phyloP scores from a whole-genome alignment of 306 rosid species.

The Acacia crassicarpa region DNA sequence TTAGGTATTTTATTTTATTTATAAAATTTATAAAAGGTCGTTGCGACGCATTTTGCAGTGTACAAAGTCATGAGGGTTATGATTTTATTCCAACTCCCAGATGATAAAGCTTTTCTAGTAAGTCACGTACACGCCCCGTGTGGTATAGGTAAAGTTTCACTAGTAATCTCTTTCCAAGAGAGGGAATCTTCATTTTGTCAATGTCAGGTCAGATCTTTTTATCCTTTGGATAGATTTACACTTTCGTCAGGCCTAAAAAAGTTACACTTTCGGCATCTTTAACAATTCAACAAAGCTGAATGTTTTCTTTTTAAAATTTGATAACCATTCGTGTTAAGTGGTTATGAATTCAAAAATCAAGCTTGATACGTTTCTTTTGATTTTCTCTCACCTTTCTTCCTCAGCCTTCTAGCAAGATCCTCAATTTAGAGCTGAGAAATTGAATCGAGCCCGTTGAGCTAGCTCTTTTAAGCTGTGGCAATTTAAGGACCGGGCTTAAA shows the following conservation, averaged over 20 bases:
- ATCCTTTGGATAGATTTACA: neutral
- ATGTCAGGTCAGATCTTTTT: neutral
- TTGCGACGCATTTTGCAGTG: neutral
- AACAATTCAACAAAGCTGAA: neutral
- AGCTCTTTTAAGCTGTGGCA: no score
- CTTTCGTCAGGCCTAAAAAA: neutral
- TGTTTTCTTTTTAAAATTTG: neutral
- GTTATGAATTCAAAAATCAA: neutral
- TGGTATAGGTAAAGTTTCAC: neutral
- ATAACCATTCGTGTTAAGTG: neutral
- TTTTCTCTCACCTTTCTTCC: neutral
- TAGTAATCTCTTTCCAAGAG: neutral
- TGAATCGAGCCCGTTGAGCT: no score
- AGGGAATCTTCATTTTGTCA: neutral
- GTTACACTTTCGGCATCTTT: neutral
- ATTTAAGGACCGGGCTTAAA: no score
- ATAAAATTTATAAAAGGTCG: neutral
- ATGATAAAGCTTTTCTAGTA: neutral
- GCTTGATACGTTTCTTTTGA: neutral
- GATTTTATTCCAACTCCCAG: conserved; percentile 23
- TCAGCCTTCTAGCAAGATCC: neutral
- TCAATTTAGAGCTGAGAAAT: no score
- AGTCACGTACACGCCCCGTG: neutral
- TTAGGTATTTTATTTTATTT: neutral
- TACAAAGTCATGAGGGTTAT: neutral